Conservation (phyloP, 768 basidiomycete species). For the Naganishia friedmannii region DNA sequence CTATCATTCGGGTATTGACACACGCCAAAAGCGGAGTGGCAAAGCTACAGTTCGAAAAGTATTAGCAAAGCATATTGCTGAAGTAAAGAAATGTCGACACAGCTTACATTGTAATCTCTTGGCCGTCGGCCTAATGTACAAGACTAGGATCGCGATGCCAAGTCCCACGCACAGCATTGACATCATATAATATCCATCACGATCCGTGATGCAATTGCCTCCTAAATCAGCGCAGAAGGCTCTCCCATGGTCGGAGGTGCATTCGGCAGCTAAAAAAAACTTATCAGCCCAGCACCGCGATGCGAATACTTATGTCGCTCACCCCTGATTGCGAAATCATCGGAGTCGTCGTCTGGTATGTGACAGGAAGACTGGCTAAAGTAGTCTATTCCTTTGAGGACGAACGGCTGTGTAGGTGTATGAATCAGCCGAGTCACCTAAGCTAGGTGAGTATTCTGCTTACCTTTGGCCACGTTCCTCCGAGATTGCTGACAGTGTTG, state of each 20-base stretch:
- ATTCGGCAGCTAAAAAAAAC: slow-evolving; percentile 65
- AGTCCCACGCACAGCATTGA: slow-evolving; percentile 72
- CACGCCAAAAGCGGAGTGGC: slow-evolving; percentile 16
- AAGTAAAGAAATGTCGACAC: not conserved
- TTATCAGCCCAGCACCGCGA: not conserved
- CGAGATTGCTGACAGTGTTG: slow-evolving; percentile 89
- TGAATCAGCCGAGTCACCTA: slow-evolving; percentile 71
- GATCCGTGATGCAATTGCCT: slow-evolving; percentile 76
- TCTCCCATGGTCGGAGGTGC: slow-evolving; percentile 89
- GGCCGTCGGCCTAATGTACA: slow-evolving; percentile 79
- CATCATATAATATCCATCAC: slow-evolving; percentile 88
- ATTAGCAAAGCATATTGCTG: not conserved
- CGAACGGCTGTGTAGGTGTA: slow-evolving; percentile 78
- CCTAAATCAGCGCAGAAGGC: slow-evolving; percentile 67
- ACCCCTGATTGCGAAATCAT: slow-evolving; percentile 50
- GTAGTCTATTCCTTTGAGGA: slow-evolving; percentile 91
- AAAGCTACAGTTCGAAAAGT: not conserved
- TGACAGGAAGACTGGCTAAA: slow-evolving; percentile 82
- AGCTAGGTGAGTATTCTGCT: slow-evolving; percentile 21
- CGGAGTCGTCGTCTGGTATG: slow-evolving; percentile 57
- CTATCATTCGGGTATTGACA: slow-evolving; percentile 10
- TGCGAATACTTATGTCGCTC: slow-evolving; percentile 45
- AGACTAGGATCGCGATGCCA: slow-evolving; percentile 69
- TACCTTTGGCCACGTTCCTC: slow-evolving; percentile 85
- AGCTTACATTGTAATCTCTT: slow-evolving; percentile 64